Conservation (phyloP, 2,329 filamentous ascomycete genomes). For the Fusarium bactridioides region DNA sequence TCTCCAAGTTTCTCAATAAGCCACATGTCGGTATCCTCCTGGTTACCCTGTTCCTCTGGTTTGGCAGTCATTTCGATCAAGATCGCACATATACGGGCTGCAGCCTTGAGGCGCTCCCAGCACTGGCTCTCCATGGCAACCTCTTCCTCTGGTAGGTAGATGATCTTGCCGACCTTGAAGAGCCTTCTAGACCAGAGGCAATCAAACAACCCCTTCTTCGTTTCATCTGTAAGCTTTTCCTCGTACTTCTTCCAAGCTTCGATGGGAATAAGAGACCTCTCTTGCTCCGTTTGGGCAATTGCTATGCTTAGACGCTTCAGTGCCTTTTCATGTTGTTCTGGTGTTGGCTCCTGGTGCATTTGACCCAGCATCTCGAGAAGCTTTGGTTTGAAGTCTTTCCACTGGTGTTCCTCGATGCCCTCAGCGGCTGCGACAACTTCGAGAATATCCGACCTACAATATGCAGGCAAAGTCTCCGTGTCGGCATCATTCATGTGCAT, state of each 20-base stretch:
- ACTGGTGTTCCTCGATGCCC: neutral
- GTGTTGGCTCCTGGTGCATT: constrained; percentile 7
- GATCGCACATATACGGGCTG: constrained; percentile 39
- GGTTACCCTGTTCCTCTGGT: constrained; percentile 26
- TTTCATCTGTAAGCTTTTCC: constrained; percentile 27
- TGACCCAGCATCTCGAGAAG: constrained; percentile 12
- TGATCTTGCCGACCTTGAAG: constrained; percentile 34
- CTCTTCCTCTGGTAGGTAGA: constrained; percentile 43
- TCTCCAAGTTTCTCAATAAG: constrained; percentile 36
- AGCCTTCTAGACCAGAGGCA: constrained; percentile 36
- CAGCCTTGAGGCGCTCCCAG: constrained; percentile 39
- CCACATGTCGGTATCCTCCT: constrained; percentile 36
- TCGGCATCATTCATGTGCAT: constrained; percentile 4
- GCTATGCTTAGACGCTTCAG: constrained; percentile 8
- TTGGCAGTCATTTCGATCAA: constrained; percentile 38
- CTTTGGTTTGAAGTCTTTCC: constrained; percentile 10
- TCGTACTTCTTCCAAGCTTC: constrained; percentile 36
- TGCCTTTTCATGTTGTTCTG: constrained; percentile 2
- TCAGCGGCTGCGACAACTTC: neutral
- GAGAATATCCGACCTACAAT: neutral
- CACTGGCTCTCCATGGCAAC: constrained; percentile 32
- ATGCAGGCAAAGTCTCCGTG: neutral
- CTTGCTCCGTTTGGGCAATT: constrained; percentile 1
- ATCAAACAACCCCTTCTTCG: constrained; percentile 2
- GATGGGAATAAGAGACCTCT: constrained; percentile 31